Evolutionary conservation across 495 filamentous ascomycete species (phyloP), one percentile per base, ranked within the genome.

Genomic region (Xylaria acuta): DNA sequence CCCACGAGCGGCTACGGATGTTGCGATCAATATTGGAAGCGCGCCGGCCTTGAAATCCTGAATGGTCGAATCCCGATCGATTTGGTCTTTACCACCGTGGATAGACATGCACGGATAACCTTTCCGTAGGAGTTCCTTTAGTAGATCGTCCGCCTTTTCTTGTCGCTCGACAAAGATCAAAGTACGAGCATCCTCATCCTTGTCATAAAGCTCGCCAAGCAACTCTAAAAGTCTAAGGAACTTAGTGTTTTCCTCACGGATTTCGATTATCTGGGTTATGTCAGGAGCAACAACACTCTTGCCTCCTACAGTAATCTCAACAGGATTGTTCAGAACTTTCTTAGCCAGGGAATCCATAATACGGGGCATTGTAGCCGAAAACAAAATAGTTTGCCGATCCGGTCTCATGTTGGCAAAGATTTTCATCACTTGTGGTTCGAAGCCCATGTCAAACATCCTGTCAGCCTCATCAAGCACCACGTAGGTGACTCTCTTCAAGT

Each of bases 401-500:
- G 96, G 94, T 54, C 97, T 91, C 72, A 97, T 91, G 76, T 96
- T 97, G 72, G 87, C 88, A 75, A 98, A 88, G 69, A 99, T 95
- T 80, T 97, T 98, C 92, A 95, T 96, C 59, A 99, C 94, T 76
- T 98, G 97, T 1, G 95, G 95, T 80, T 97, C 95, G 72, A 99
- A 98, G 6, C 97, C 97, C 97, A 99, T 98, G 79, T 99, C 97
- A 75, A 98, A 98, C 97, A 99, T 99, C 56, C 97, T 91, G 76
- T 99, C 97, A 25, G 97, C 97, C 80, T 99, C 97, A 76, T 99
- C 97, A 43, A 99, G 87, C 20, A 98, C 96, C 20, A 97, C 86
- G 76, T 97, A 98, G 0, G 94, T 97, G 45, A 97, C 93, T 45
- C 97, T 86, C 62, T 88, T 90, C 27, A 98, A 86, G 76, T 97